phyloP scores from a whole-genome alignment of 2,329 filamentous ascomycete species.

The Paraconiothyrium brasiliense region DNA sequence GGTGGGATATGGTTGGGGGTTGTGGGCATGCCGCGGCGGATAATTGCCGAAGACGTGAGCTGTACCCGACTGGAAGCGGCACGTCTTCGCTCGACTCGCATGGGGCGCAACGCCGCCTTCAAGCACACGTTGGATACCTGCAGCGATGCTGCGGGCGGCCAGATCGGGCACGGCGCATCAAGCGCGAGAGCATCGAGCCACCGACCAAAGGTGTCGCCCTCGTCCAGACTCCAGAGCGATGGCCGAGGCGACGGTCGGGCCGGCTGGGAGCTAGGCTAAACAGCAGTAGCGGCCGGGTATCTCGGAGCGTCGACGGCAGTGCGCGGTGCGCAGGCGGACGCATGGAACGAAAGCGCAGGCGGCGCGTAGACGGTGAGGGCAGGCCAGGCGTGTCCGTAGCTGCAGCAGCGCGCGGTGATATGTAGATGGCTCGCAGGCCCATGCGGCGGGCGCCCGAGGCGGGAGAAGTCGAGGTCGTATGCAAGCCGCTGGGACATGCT shows the following conservation, averaged over 20 bases:
- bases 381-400: background rate
- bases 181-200: background rate
- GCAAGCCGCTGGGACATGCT: background rate
- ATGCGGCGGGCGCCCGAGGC: background rate
- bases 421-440: background rate
- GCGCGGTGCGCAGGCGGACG: too few species aligned
- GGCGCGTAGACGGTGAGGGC: background rate
- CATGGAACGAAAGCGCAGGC: too few species aligned
- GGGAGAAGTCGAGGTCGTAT: slow-evolving; percentile 8
- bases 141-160: slow-evolving; percentile 2
- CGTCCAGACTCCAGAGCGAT: background rate
- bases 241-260: slow-evolving; percentile 7
- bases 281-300: background rate
- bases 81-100: slow-evolving; percentile 10
- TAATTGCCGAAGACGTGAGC: slow-evolving; percentile 12
- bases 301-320: background rate
- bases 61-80: slow-evolving; percentile 4
- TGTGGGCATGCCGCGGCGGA: background rate
- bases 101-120: background rate
- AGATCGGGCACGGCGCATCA: slow-evolving; percentile 5
- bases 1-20: background rate
- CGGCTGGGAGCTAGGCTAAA: background rate
- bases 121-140: background rate
- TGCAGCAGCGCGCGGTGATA: background rate
- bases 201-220: background rate